Base-by-base conservation (phyloP, 306 rosid species). In the Cicer judaicum region DNA sequence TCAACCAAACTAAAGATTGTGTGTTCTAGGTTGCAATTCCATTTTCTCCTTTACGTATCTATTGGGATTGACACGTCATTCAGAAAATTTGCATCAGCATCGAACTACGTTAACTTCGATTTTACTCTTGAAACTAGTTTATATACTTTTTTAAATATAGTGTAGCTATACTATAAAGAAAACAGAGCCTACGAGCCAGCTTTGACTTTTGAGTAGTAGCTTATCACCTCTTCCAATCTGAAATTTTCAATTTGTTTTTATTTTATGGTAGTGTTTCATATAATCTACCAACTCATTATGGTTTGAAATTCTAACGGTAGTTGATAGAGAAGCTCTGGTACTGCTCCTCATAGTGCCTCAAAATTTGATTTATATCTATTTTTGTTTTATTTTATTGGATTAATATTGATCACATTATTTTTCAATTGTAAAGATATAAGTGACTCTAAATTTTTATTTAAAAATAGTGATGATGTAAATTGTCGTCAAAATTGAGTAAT, bases 191-290 rank as follows among this genome's bases (percentile, higher is more conserved):
- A 34, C 14, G 13, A n/a, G 52, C 18, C 8, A 50, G 41, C 62
- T 64, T 84, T 80, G 87, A 80, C 73, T 66, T 76, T 79, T 66
- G 80, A 63, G 75, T 49, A 21, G 43, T 72, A 40, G 52, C 53
- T 46, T 43, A 16, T 34, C 5, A 49, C 42, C 55, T 56, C 53
- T 63, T 72, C 40, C 70, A 3, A 56, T 77, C 72, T 78, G 2
- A 65, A 73, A 47, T 55, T 29, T 29, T 57, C 70, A 73, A 10
- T 41, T 8, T 64, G 0, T 8, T 73, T 29, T 67, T 7, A 46
- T 38, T 29, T 29, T 29, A 3, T 29, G 34, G 34, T 29, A 29
- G 34, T 29, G 5, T 29, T 29, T 29, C 34, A 3, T 29, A 29
- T 29, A 29, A 29, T 3, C 34, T 29, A 29, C 34, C 34, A 29